phyloP scores from a whole-genome alignment of 345 rosid genomes.

The Kernera saxatilis region DNA sequence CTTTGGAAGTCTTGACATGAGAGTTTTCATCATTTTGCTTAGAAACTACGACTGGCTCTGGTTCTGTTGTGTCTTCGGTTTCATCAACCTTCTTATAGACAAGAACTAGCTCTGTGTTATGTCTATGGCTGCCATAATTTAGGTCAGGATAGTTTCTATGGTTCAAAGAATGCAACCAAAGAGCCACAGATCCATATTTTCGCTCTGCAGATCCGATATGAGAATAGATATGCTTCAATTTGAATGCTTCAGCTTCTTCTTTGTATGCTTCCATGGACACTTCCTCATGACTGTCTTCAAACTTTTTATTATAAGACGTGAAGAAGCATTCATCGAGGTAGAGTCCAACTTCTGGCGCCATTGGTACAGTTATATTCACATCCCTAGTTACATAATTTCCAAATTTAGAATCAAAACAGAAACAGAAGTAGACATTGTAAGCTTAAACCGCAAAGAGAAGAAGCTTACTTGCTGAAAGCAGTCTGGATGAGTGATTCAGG shows the following conservation, averaged over 20 bases:
- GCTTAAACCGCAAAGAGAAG: neutral
- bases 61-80: neutral
- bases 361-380: slow-evolving; percentile 66
- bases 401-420: neutral
- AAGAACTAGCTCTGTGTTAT: neutral
- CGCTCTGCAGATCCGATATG: slow-evolving; percentile 69
- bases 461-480: slow-evolving; percentile 67
- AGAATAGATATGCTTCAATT: slow-evolving; percentile 67
- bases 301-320: slow-evolving; percentile 57
- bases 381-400: slow-evolving; percentile 36
- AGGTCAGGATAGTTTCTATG: slow-evolving; percentile 77
- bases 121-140: neutral
- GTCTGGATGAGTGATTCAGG: slow-evolving; percentile 56
- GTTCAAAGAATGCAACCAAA: slow-evolving; percentile 95
- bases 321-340: slow-evolving; percentile 90
- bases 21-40: slow-evolving; percentile 7
- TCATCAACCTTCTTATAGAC: neutral
- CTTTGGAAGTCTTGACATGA: neutral
- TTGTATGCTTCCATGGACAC: slow-evolving; percentile 65
- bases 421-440: neutral
- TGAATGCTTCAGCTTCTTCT: slow-evolving; percentile 73
- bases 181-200: slow-evolving; percentile 70
- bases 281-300: slow-evolving; percentile 74
- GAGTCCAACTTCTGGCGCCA: slow-evolving; percentile 89
- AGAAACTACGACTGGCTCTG: neutral